Conservation (phyloP, 2,329 filamentous ascomycete genomes). For the Alternaria angustiovoidea region DNA sequence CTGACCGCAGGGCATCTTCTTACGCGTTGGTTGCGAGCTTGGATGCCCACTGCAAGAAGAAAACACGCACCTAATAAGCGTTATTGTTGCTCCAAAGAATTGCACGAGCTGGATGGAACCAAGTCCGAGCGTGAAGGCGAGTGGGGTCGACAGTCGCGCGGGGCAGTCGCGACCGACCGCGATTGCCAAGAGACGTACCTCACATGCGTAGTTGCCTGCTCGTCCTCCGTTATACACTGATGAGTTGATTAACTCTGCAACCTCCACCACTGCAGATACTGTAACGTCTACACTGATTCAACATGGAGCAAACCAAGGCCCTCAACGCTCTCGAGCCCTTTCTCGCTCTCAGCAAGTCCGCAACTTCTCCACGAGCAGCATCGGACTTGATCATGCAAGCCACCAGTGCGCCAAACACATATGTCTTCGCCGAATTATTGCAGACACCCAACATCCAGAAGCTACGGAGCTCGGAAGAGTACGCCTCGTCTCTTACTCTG, state of each 20-base stretch:
- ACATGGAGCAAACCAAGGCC: conserved; percentile 76
- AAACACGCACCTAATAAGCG: background rate
- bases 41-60: background rate
- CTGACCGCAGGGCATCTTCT: background rate
- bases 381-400: conserved; percentile 87
- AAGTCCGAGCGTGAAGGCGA: background rate
- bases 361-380: conserved; percentile 81
- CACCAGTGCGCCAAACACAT: conserved; percentile 88
- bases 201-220: conserved; percentile 20
- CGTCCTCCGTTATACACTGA: conserved; percentile 10
- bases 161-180: conserved; percentile 31
- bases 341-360: conserved; percentile 85
- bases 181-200: conserved; percentile 25
- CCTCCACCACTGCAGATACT: background rate
- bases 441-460: conserved; percentile 79
- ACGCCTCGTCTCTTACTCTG: conserved; percentile 70
- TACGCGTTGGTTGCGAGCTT: background rate
- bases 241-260: background rate
- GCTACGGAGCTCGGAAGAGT: conserved; percentile 70
- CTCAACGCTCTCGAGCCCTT: conserved; percentile 79
- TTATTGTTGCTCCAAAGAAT: background rate
- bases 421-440: conserved; percentile 93
- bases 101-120: background rate
- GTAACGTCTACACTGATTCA: background rate
- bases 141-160: conserved; percentile 23